Percentiles rank a stretch among this genome's conserved stretches.
These are phyloP conservation scores for Beauveria australis DNA, from an alignment of 2,329 filamentous ascomycete species.

Conservation along the genomic window DNA sequence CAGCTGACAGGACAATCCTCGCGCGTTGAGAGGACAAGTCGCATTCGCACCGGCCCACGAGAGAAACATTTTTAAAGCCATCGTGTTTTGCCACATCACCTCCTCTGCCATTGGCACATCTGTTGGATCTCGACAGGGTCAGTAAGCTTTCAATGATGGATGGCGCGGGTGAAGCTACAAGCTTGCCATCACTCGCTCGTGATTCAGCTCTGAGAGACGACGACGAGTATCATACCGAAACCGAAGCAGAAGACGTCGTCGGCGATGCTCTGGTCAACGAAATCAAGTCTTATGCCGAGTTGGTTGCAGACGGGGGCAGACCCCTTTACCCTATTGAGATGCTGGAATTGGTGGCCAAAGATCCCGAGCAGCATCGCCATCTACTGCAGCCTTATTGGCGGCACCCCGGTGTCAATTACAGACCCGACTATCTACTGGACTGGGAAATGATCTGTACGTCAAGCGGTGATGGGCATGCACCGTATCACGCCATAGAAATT, in stretches of 20 bases:
- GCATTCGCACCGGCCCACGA: too few species aligned
- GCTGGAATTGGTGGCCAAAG: not conserved
- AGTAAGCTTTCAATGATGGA: too few species aligned
- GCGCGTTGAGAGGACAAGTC: too few species aligned
- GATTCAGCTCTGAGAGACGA: too few species aligned
- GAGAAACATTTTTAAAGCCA: too few species aligned
- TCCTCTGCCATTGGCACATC: too few species aligned
- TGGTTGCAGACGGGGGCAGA: not conserved
- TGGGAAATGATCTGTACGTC: not conserved
- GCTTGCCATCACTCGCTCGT: too few species aligned
- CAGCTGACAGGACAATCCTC: too few species aligned
- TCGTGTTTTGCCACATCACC: too few species aligned
- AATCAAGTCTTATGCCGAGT: too few species aligned
- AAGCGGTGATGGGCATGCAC: not conserved
- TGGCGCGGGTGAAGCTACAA: too few species aligned
- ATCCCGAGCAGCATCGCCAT: not conserved
- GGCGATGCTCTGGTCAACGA: not conserved
- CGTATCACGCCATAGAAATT: not conserved
- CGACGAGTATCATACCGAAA: not conserved
- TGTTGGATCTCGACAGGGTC: too few species aligned
- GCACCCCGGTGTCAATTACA: not conserved
- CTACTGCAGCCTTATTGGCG: not conserved
- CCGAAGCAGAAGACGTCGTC: not conserved
- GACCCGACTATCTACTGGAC: not conserved
- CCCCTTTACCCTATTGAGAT: not conserved